Base-by-base conservation (phyloP, 805 yeast genomes). In the Saturnispora silvae region DNA sequence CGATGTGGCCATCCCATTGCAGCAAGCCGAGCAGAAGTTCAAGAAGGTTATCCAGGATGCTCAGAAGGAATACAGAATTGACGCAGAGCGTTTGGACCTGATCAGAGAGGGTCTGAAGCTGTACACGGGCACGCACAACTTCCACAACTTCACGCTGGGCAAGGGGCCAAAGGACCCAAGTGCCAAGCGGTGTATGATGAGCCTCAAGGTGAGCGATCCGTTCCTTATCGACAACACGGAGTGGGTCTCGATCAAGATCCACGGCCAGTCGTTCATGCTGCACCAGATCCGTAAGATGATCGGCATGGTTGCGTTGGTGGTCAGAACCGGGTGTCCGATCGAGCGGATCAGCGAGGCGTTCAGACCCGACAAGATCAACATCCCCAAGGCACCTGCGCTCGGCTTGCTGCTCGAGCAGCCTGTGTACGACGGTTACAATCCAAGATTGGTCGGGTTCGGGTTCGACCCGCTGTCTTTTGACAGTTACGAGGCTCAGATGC, bases 201-300 rank as follows among this genome's bases (percentile, higher is more conserved):
- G 72, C 15, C 68, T 89, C 34, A 67, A 71, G 1, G 95, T 85
- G 0, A 72, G 86, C 14, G 94, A 83, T 2, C 97, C 97, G 2
- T 83, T 85, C 57, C 79, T 85, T 35, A 87, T 89, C 47, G 83
- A 87, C 52, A 86, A 83, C 33, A 86, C 96, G 5, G 97, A 92
- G 55, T 92, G 98, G 98, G 71, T 84, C 2, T 83, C 95, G 2
- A 80, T 92, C 52, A 87, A 89, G 63, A 84, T 92, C 47, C 98
- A 92, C 57, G 98, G 98, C 6, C 98, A 92, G 62, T 84, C 96
- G 3, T 92, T 92, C 60, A 92, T 92, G 97, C 68, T 92, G 45
- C 97, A 89, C 61, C 98, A 89, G 67, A 92, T 92, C 53, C 77
- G 98, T 56, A 92, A 92, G 56, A 92, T 92, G 97, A 84, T 92